These are phyloP conservation scores for Cymodocea nodosa DNA, from an alignment of 116 monocot genomes.

Conservation along the genomic window DNA sequence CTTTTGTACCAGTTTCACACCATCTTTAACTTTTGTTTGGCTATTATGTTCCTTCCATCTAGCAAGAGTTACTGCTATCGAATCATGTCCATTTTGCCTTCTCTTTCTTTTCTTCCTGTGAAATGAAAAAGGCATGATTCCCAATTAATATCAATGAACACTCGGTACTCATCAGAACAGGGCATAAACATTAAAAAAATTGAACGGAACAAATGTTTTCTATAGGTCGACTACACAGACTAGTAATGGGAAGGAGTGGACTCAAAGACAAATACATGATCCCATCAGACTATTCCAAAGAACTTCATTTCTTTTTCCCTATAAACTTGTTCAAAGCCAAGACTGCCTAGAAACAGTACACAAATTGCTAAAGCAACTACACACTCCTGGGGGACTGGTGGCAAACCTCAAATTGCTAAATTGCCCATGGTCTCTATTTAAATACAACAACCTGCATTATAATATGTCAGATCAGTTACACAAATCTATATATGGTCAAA, in stretches of 20 bases:
- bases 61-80: slow-evolving; percentile 20
- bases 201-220: background rate
- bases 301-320: no score
- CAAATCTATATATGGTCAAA: no score
- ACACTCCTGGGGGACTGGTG: no score
- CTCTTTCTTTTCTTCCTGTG: slow-evolving; percentile 17
- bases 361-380: background rate
- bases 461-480: no score
- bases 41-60: slow-evolving; percentile 29
- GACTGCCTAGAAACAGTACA: background rate
- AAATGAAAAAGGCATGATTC: background rate
- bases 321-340: background rate
- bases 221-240: background rate
- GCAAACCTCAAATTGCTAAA: no score
- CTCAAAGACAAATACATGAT: no score
- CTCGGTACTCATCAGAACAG: background rate
- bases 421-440: no score
- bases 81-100: slow-evolving; percentile 19
- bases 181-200: background rate
- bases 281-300: no score
- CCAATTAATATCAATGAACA: background rate
- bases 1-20: slow-evolving; percentile 7
- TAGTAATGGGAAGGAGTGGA: background rate
- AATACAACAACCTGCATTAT: no score
- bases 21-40: background rate